Base-by-base conservation (phyloP, 768 basidiomycete species). In the Collybiopsis luxurians region DNA sequence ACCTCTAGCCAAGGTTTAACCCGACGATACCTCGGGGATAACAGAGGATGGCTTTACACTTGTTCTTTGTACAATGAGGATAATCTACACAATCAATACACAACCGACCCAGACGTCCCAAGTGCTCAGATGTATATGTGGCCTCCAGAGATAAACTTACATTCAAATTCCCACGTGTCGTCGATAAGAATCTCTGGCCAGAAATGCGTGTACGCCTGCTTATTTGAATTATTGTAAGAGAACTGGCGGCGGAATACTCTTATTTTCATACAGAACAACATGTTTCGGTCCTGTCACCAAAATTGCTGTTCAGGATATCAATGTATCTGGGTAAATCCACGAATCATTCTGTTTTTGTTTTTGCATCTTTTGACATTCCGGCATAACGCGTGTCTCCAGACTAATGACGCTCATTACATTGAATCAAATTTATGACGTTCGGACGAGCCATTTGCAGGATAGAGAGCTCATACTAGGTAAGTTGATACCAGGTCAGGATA, bases 401-500 rank as follows among this genome's bases (percentile, higher is more conserved):
- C 73, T 65, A 60, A 73, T 66, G 59, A 72, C 66, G 28, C 60
- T 78, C 4, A 59, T 79, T 13, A 74, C 69, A 55, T 49, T 79
- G 27, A 74, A 66, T 34, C 60, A 64, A 24, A 71, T 80, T 24
- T 73, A 80, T 55, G 87, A 89, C 61, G 71, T 89, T 19, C 81
- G 85, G 73, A 69, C 78, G 2, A 75, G 84, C 31, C 75, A 83
- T 65, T 69, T 89, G 4, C 72, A 69, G 31, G 78, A 73, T 2
- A 67, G 71, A 30, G 71, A 76, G 36, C 72, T 89, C 12, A 79
- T 77, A 4, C 66, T 89, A 59, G 87, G 87, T 85, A 68, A 43
- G 54, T 50, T 36, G 27, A 46, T 45, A 46, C 15, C 48, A 46
- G 11, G 27, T 31, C 2, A 28, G 11, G 4, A 12, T 21, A 42